Evolutionary conservation across 345 rosid species (phyloP).

Genomic region (Eucalyptus albens): DNA sequence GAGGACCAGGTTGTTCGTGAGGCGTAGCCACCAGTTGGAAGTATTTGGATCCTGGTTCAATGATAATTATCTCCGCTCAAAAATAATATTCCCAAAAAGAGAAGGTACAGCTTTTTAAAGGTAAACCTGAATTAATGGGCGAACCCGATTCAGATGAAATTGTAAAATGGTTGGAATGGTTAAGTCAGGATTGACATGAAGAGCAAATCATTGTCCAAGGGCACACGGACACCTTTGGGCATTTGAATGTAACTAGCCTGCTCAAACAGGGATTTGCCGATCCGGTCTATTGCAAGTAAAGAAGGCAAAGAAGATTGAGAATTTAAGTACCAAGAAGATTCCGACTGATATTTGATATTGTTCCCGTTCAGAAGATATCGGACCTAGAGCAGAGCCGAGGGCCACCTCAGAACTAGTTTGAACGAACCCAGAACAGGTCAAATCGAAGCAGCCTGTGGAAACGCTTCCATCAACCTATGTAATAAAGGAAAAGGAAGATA

Average conservation of each 20-base stretch:
- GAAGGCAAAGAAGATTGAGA: neutral
- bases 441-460: conserved; percentile 26
- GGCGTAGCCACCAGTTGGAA: conserved; percentile 39
- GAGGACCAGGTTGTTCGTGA: neutral
- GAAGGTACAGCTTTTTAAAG: neutral
- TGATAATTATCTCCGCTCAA: neutral
- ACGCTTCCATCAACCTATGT: conserved; percentile 10
- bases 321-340: conserved; percentile 8
- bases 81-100: neutral
- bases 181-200: neutral
- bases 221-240: neutral
- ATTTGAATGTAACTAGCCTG: neutral
- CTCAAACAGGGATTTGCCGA: neutral
- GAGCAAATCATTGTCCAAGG: neutral
- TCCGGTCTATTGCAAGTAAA: neutral
- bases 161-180: neutral
- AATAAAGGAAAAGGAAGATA: neutral
- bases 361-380: neutral
- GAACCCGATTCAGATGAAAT: neutral
- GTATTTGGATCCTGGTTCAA: conserved; percentile 19
- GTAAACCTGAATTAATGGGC: neutral
- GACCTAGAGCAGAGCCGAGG: conserved; percentile 11
- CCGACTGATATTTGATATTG: conserved; percentile 10
- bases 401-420: conserved; percentile 10
- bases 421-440: conserved; percentile 33